A percentile compares a stretch with the other conserved stretches of the same genome.
phyloP scores from a whole-genome alignment of 345 rosid genomes.

The Lumnitzera littorea region DNA sequence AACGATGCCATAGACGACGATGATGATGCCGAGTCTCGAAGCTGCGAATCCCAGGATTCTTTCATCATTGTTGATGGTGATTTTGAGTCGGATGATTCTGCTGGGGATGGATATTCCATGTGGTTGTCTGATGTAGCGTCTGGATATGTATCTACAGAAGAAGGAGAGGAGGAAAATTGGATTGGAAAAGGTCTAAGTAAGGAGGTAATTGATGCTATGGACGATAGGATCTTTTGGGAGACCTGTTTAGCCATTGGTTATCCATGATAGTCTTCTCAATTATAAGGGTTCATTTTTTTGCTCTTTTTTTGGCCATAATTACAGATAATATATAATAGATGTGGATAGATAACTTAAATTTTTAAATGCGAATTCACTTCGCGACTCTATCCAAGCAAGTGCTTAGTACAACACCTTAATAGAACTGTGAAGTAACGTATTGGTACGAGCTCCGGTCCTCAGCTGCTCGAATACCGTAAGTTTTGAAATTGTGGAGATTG shows the following conservation, averaged over 20 bases:
- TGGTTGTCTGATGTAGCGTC: background rate
- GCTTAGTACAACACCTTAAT: no score
- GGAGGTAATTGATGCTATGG: conserved; percentile 39
- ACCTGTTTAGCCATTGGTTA: conserved; percentile 56
- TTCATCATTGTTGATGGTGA: background rate
- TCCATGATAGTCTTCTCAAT: conserved; percentile 9
- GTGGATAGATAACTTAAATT: no score
- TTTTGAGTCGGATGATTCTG: background rate
- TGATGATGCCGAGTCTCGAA: conserved; percentile 54
- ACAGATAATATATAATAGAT: no score
- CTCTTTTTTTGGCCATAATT: no score
- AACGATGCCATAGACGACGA: conserved; percentile 8
- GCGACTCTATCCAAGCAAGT: no score
- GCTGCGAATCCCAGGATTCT: conserved; percentile 17
- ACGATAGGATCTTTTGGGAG: conserved; percentile 57
- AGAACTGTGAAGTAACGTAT: no score
- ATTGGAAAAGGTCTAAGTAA: conserved; percentile 15
- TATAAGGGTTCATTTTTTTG: no score
- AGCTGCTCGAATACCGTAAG: no score
- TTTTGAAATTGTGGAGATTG: no score
- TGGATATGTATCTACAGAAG: conserved; percentile 9
- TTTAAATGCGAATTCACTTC: no score
- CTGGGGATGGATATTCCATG: conserved; percentile 3
- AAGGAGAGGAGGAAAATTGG: conserved; percentile 20
- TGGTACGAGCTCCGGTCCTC: no score